A percentile compares a stretch with the other conserved stretches of the same genome.
Conservation (phyloP, 2,329 filamentous ascomycete species). For the Teratosphaeria gauchensis region DNA sequence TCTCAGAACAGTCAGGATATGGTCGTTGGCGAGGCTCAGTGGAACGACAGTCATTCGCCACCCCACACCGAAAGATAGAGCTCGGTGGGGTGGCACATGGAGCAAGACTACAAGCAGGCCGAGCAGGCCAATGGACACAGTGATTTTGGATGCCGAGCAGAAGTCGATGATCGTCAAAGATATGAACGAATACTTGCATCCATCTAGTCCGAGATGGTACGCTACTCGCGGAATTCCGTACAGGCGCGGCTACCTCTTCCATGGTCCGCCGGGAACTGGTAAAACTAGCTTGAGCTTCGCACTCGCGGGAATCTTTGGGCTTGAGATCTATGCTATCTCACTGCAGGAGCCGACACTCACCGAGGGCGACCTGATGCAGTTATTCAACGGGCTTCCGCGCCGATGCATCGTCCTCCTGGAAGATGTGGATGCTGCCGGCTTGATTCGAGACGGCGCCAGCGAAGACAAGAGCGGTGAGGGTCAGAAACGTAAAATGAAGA, state of each 20-base stretch:
- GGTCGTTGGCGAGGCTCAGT: conserved; percentile 33
- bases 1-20: conserved; percentile 35
- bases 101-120: conserved; percentile 44
- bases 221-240: conserved; percentile 76
- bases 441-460: conserved; percentile 28
- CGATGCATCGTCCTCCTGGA: conserved; percentile 39
- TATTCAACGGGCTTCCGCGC: conserved; percentile 35
- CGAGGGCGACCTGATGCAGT: conserved; percentile 48
- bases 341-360: conserved; percentile 61
- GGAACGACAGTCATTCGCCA: conserved; percentile 39
- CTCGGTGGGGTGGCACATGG: conserved; percentile 30
- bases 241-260: conserved; percentile 69
- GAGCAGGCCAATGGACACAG: conserved; percentile 62
- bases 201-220: conserved; percentile 68
- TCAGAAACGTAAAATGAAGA: conserved; percentile 9
- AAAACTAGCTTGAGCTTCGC: conserved; percentile 32
- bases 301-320: conserved; percentile 38
- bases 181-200: conserved; percentile 69
- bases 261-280: conserved; percentile 50
- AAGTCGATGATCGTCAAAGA: conserved; percentile 60
- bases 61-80: conserved; percentile 33
- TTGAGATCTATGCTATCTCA: conserved; percentile 37
- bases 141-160: conserved; percentile 59
- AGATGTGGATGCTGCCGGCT: conserved; percentile 39
- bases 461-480: conserved; percentile 14